phyloP scores from a whole-genome alignment of 202 grass and related monocot species.

The Zoysia matrella region DNA sequence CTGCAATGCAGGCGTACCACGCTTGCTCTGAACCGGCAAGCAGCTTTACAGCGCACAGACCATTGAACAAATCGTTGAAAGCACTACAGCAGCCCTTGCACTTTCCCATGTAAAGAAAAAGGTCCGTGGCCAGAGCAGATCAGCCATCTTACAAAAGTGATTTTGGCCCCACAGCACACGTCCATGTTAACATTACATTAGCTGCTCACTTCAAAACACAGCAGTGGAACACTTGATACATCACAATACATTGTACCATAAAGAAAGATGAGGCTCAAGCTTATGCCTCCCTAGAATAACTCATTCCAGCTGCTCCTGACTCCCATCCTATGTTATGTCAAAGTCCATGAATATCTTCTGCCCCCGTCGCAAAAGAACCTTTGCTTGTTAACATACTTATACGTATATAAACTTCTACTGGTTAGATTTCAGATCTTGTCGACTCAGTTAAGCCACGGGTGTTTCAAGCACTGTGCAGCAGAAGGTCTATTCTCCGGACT shows the following conservation, averaged over 20 bases:
- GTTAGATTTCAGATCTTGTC: slow-evolving; percentile 23
- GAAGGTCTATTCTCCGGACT: slow-evolving; percentile 70
- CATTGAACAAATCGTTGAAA: slow-evolving; percentile 13
- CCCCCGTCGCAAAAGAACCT: slow-evolving; percentile 13
- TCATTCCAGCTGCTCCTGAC: slow-evolving; percentile 12
- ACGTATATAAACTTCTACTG: slow-evolving; percentile 29
- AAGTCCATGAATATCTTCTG: slow-evolving; percentile 13
- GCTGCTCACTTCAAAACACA: slow-evolving; percentile 39
- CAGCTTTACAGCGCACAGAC: slow-evolving; percentile 53
- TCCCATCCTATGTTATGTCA: slow-evolving; percentile 6
- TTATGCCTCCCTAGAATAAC: not conserved
- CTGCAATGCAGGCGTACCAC: not conserved
- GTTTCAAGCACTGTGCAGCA: slow-evolving; percentile 67
- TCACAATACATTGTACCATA: not conserved
- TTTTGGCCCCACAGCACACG: slow-evolving; percentile 15
- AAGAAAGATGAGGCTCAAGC: slow-evolving; percentile 31
- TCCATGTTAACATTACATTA: slow-evolving; percentile 38
- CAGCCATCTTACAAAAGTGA: slow-evolving; percentile 34
- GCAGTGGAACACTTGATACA: slow-evolving; percentile 21
- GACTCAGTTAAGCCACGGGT: slow-evolving; percentile 70
- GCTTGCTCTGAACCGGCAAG: slow-evolving; percentile 22
- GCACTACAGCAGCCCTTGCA: slow-evolving; percentile 10
- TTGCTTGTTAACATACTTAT: not conserved
- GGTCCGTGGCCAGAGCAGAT: slow-evolving; percentile 19
- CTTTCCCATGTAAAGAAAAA: slow-evolving; percentile 36